Evolutionary conservation across 495 filamentous ascomycete genomes (phyloP).

Genomic region (Jackrogersella minutella): DNA sequence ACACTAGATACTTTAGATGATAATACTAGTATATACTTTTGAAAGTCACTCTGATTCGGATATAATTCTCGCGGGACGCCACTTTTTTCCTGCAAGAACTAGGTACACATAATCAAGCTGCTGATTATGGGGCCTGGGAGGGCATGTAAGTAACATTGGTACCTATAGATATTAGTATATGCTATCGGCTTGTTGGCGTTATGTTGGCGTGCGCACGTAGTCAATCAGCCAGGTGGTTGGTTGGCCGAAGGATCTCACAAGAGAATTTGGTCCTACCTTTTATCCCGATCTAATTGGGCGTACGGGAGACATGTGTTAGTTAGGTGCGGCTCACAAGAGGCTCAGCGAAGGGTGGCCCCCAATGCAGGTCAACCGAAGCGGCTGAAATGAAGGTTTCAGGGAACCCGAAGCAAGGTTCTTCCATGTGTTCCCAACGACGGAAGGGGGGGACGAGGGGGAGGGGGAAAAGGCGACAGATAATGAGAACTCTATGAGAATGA

Average conservation of each 20-base stretch:
- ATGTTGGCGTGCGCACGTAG: constrained; percentile 18
- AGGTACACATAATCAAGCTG: constrained; percentile 14
- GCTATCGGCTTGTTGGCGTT: constrained; percentile 13
- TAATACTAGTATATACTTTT: neutral
- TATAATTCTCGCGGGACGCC: constrained; percentile 37
- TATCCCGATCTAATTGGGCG: constrained; percentile 27
- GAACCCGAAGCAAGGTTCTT: constrained; percentile 36
- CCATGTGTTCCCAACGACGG: constrained; percentile 31
- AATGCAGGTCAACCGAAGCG: constrained; percentile 44
- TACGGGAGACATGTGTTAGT: constrained; percentile 41
- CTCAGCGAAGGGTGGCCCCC: constrained; percentile 41
- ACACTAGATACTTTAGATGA: too few relatives aligned
- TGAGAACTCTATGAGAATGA: neutral
- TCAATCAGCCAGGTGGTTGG: constrained; percentile 37
- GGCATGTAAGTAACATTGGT: constrained; percentile 23
- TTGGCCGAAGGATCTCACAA: constrained; percentile 18
- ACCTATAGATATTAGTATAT: constrained; percentile 6
- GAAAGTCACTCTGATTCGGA: neutral
- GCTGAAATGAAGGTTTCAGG: constrained; percentile 43
- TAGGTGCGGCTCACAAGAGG: constrained; percentile 48
- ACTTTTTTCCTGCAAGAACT: constrained; percentile 32
- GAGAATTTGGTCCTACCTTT: constrained; percentile 36
- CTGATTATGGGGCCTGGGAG: constrained; percentile 30
- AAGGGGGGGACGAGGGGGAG: neutral
- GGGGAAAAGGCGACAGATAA: constrained; percentile 2